Base-by-base conservation (phyloP, 2,329 filamentous ascomycete species). In the Cordyceps cicadae region DNA sequence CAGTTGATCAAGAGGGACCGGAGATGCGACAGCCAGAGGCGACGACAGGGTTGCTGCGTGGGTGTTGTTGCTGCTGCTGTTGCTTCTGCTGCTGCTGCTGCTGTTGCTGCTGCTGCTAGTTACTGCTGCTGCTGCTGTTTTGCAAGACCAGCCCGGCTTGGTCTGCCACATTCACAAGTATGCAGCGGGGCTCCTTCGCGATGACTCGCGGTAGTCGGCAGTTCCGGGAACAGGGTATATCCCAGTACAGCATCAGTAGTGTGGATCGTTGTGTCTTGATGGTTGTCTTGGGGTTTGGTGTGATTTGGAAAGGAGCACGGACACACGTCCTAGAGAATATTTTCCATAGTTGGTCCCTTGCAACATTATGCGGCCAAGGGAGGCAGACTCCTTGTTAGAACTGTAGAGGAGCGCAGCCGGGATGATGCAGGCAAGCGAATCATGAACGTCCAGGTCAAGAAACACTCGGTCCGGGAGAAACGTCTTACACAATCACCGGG, bases 121-220 rank as follows among this genome's bases (percentile, higher is more conserved):
- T n/a, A n/a, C n/a, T n/a, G n/a, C n/a, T n/a, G n/a, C 49, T 24
- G 57, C 48, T 50, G 8, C 43, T 45, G 5, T 46, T 55, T 32
- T 43, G 50, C 50, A 41, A 54, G 49, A 50, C 50, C 50, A 54
- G 49, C 57, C 24, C 24, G 4, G 24, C 24, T 24, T 49, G 54
- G 49, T 17, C 54, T 53, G 53, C 46, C 60, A 61, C 48, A 57
- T 55, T 55, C 53, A 52, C n/a, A 52, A 54, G 60, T 41, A 56
- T 45, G 54, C 15, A 29, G 59, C 46, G 48, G 60, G 60, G 54
- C 41, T 39, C 15, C 32, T 54, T 41, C 52, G 49, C 60, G 60
- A 61, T 61, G 60, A 61, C 60, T 61, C 60, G 60, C 60, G 60
- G 60, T 57, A 61, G 39, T 61, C 60, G 60, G 60, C 60, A 61